These are phyloP conservation scores for Salicornia ramosissima DNA, from an alignment of 148 eudicot species.

Conservation along the genomic window DNA sequence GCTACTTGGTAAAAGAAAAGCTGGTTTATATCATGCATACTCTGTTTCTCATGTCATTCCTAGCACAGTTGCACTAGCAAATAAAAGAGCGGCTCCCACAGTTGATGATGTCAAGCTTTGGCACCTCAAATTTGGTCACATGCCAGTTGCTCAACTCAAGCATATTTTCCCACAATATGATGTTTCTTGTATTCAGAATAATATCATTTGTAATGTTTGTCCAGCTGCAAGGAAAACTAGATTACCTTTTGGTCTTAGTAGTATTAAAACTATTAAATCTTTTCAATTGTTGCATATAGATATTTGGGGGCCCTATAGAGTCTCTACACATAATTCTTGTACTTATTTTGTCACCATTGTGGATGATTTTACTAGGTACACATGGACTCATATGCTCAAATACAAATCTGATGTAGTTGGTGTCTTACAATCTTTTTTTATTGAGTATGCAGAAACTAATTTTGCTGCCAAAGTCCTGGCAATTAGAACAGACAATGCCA, in stretches of 20 bases:
- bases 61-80: neutral
- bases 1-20: neutral
- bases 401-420: neutral
- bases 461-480: neutral
- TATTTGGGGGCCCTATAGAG: neutral
- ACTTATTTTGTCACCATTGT: neutral
- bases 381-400: neutral
- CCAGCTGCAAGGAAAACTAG: neutral
- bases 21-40: neutral
- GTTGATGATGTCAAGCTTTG: neutral
- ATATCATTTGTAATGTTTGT: neutral
- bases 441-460: neutral
- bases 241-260: neutral
- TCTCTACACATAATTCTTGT: neutral
- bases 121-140: neutral
- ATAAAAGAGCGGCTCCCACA: neutral
- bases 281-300: too few relatives aligned
- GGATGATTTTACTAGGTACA: neutral
- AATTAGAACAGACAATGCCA: neutral
- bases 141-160: neutral
- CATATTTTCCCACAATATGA: neutral
- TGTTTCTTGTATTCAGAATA: accelerated
- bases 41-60: neutral
- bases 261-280: neutral
- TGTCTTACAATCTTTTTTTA: neutral